Conservation (phyloP, 352 stramenopile species). For the Blastocystis sp. region DNA sequence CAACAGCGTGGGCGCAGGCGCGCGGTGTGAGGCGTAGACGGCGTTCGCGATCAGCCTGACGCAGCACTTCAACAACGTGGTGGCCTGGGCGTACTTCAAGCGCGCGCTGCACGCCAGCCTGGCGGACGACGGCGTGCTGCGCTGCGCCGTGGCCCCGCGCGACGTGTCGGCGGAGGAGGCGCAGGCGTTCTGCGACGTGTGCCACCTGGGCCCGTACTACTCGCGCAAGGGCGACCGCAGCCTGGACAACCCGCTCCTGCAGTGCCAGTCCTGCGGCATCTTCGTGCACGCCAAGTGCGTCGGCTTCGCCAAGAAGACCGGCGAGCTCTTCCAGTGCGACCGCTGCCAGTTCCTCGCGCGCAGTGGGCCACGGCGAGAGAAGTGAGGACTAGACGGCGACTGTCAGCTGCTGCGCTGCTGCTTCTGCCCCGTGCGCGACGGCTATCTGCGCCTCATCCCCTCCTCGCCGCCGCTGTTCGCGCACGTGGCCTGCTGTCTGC, state of each 20-base stretch:
- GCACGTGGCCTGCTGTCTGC: constrained; percentile 23
- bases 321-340: constrained; percentile 32
- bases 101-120: background rate
- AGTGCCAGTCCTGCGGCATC: background rate
- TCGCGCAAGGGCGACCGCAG: background rate
- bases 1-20: background rate
- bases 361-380: background rate
- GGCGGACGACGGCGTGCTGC: background rate
- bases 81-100: background rate
- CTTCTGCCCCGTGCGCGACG: constrained; percentile 39
- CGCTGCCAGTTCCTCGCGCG: background rate
- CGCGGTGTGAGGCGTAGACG: background rate
- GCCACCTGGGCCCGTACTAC: background rate
- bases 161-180: background rate
- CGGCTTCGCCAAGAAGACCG: background rate
- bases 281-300: background rate
- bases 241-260: background rate
- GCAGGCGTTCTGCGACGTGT: background rate
- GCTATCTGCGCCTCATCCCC: constrained; percentile 8
- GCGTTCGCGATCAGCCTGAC: background rate
- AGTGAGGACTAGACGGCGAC: background rate
- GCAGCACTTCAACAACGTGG: background rate
- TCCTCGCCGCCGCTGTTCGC: constrained; percentile 19
- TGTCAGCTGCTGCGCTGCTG: constrained; percentile 10
- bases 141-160: background rate